Percentiles rank a stretch among this genome's conserved stretches.
Evolutionary conservation across 257 asterid species (phyloP).

Genomic region (Cinchona pubescens): DNA sequence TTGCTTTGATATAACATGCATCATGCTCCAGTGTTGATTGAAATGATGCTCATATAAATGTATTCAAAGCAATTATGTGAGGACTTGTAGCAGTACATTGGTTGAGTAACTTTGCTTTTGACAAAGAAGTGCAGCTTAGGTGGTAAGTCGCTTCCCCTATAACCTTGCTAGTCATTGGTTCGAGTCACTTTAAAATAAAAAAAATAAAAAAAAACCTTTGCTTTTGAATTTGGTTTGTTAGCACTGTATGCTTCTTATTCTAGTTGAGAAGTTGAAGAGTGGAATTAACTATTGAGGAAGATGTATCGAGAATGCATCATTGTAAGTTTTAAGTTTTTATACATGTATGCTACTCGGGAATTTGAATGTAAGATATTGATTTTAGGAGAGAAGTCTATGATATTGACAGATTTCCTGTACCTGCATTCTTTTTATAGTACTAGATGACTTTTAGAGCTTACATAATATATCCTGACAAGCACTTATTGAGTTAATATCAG

Average conservation of each 20-base stretch:
- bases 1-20: no score
- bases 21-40: neutral
- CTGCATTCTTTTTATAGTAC: neutral
- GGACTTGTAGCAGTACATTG: neutral
- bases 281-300: neutral
- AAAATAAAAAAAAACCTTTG: no score
- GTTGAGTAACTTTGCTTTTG: slow-evolving; percentile 1
- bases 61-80: no score
- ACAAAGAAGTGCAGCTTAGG: no score
- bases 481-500: neutral
- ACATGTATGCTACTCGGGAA: no score
- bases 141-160: no score
- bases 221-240: neutral
- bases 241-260: neutral
- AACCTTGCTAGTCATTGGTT: no score
- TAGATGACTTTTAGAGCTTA: neutral
- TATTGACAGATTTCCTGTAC: neutral
- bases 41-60: neutral
- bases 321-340: no score
- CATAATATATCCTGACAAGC: neutral
- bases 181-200: no score
- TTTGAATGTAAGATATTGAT: neutral
- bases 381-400: neutral
- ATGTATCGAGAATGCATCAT: neutral
- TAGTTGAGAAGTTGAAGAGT: neutral